Conservation (phyloP, 2,329 filamentous ascomycete species). For the Drechslerella stenobrocha region DNA sequence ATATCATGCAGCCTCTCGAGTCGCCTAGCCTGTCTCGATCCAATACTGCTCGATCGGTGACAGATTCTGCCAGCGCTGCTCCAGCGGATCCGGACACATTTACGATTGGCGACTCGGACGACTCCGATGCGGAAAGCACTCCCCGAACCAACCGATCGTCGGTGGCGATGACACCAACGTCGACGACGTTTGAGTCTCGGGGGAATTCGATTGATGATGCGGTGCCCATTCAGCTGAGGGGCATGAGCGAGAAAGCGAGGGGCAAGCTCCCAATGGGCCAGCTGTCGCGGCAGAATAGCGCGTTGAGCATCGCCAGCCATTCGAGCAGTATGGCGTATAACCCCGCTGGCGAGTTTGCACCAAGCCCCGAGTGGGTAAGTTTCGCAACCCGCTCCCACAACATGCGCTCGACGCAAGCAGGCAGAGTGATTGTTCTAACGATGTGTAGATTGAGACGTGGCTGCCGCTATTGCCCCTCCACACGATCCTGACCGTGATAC, state of each 20-base stretch:
- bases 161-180: slow-evolving; percentile 28
- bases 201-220: slow-evolving; percentile 69
- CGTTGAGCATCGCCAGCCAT: slow-evolving; percentile 73
- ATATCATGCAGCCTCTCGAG: slow-evolving; percentile 35
- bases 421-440: slow-evolving; percentile 45
- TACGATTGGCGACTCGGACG: slow-evolving; percentile 82
- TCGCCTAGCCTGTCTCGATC: slow-evolving; percentile 12
- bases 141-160: slow-evolving; percentile 53
- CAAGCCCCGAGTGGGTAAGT: slow-evolving; percentile 71
- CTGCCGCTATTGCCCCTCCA: slow-evolving; percentile 88
- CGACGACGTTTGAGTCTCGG: slow-evolving; percentile 65
- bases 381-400: slow-evolving; percentile 16
- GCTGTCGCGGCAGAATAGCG: slow-evolving; percentile 89
- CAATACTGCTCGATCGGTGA: background rate
- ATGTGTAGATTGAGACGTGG: slow-evolving; percentile 78
- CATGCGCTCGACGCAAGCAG: slow-evolving; percentile 1
- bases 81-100: slow-evolving; percentile 64
- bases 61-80: slow-evolving; percentile 7
- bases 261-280: slow-evolving; percentile 90
- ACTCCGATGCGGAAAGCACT: slow-evolving; percentile 64
- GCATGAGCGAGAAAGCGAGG: slow-evolving; percentile 95
- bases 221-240: slow-evolving; percentile 77
- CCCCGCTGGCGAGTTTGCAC: slow-evolving; percentile 69
- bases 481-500: slow-evolving; percentile 76
- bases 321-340: slow-evolving; percentile 61